A percentile compares a stretch with the other conserved stretches of the same genome.
Evolutionary conservation across 2,329 filamentous ascomycete genomes (phyloP).

Genomic region (Aspergillus unguis): DNA sequence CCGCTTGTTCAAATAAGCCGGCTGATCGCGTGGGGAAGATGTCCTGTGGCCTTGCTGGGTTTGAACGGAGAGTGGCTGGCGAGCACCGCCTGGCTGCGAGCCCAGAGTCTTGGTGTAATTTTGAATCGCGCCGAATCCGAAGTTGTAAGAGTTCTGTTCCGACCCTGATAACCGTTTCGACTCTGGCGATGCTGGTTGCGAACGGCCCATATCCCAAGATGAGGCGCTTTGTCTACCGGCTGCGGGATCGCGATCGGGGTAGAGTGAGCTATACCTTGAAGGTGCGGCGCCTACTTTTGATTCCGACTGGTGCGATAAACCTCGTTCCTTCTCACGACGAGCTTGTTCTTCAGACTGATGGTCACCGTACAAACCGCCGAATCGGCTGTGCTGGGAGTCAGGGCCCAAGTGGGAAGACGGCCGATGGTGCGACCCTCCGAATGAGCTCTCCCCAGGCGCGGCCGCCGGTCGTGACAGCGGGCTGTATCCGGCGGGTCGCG

Average conservation of each 20-base stretch:
- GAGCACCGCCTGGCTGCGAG: conserved; percentile 35
- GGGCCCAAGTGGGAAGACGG: conserved; percentile 29
- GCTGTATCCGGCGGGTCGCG: conserved; percentile 35
- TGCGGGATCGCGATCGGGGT: conserved; percentile 32
- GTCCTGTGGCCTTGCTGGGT: conserved; percentile 34
- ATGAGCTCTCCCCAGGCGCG: conserved; percentile 19
- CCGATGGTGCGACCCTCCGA: conserved; percentile 24
- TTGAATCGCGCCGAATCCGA: conserved; percentile 41
- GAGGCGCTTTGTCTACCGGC: conserved; percentile 24
- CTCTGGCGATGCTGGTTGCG: conserved; percentile 40
- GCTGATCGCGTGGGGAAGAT: conserved; percentile 33
- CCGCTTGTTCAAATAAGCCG: conserved; percentile 31
- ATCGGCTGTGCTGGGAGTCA: conserved; percentile 33
- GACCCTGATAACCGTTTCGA: conserved; percentile 32
- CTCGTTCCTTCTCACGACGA: conserved; percentile 34
- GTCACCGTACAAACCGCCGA: conserved; percentile 33
- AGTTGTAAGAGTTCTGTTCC: conserved; percentile 28
- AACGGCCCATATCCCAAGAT: conserved; percentile 37
- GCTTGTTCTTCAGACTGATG: conserved; percentile 35
- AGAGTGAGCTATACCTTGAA: conserved; percentile 31
- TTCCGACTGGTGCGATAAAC: conserved; percentile 29
- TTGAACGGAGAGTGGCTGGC: conserved; percentile 33
- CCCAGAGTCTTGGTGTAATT: conserved; percentile 42
- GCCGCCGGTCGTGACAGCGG: conserved; percentile 30
- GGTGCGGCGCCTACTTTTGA: conserved; percentile 25